Evolutionary conservation across 306 rosid genomes (phyloP), one percentile per base, ranked within the genome.

Genomic region (Leucaena leucocephala): DNA sequence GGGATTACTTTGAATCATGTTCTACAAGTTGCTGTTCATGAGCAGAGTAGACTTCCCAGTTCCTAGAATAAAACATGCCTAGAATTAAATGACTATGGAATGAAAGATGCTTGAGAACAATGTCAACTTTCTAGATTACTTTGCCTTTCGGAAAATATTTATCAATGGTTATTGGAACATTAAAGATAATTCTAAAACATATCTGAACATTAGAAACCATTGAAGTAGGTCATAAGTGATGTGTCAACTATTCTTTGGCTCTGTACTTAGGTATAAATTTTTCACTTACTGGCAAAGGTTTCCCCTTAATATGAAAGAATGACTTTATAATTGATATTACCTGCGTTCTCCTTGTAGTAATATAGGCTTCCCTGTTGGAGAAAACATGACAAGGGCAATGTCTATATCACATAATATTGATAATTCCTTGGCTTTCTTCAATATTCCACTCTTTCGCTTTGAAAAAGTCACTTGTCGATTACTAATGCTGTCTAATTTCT

Each of bases 391-490:
- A 82, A 92, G 93, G 21, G 46, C 75, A 74, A 90, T 81, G 44
- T 87, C 88, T 36, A 90, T 85, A 76, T 92, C 97, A 77, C 97
- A 92, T 36, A 90, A 71, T 78, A 92, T 86, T 27, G 93, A 91
- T 10, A 92, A 80, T 73, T 92, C 96, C 68, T 84, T 89, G 33
- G 96, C 97, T 82, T 90, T 92, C 89, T 92, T 92, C 78, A 87
- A 61, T 42, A 92, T 92, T 44, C 97, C 96, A 81, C 83, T 85
- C 82, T 88, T 87, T 43, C 96, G 55, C 62, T 92, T 92, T 0
- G 93, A 89, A 84, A 86, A 92, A 52, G 97, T 90, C 74, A 88
- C 93, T 58, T 90, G 96, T 0, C 96, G 74, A 72, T 88, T 90
- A 83, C 89, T 88, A 33, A 79, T 83, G 87, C 87, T 92, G 84